Base-by-base conservation (phyloP, 345 rosid genomes). In the Aurinia saxatilis region DNA sequence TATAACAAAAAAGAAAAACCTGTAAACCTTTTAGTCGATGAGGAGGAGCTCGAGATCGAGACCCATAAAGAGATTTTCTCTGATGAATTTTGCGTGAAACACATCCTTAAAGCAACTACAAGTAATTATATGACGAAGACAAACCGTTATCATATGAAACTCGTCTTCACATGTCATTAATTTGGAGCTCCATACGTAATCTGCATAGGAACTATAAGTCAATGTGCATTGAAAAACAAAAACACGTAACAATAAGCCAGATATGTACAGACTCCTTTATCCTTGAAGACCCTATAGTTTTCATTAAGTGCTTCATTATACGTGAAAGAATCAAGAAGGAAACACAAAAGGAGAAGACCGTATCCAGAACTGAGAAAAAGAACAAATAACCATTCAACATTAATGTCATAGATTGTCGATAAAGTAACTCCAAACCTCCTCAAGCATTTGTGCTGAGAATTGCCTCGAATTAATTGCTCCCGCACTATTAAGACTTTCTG, bases 251-350 rank as follows among this genome's bases (percentile, higher is more conserved):
- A 35, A 35, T 64, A 10, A 40, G 6, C 0, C 13, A 0, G 8
- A 52, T 3, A 9, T 0, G 16, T 81, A 73, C 84, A 91, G 46
- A 85, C 80, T 82, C 91, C 98, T 68, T 75, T 73, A 75, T 88
- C 90, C 96, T 82, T 91, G 80, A 91, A 96, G 51, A 88, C 98
- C 96, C 98, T 88, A 87, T 77, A 90, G 88, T 78, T 74, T 86
- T 72, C 50, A 87, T 80, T 82, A 82, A 87, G 96, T 84, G 88
- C 87, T 82, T 91, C 91, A 85, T 85, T 91, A 84, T 84, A 76
- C 79, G 76, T 83, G 84, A 79, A 81, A 56, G 57, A n/a, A n/a
- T n/a, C n/a, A n/a, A n/a, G n/a, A n/a, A n/a, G n/a, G n/a, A 58
- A 82, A 78, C 73, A 47, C 9, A 49, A 4, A 75, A 0, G 4